phyloP scores from a whole-genome alignment of 1,284 basidiomycete species.

The Sutorius eximius region DNA sequence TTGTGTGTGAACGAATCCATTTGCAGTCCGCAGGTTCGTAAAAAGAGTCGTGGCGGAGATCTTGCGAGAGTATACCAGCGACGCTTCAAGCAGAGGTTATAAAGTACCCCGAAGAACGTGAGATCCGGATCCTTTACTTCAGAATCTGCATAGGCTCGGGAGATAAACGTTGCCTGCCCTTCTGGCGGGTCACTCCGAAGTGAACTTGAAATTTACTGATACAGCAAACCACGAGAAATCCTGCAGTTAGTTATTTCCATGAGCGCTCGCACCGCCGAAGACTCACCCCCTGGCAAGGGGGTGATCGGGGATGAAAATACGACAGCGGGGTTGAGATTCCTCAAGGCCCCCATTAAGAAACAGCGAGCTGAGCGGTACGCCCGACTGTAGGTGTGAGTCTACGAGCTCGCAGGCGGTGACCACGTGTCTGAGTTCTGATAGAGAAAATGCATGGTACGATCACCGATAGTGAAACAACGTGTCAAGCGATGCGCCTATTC shows the following conservation, averaged over 20 bases:
- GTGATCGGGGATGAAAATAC: background rate
- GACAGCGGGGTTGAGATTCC: background rate
- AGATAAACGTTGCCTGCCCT: slow-evolving; percentile 4
- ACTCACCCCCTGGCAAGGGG: background rate
- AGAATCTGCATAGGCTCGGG: slow-evolving; percentile 15
- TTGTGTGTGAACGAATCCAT: slow-evolving; percentile 15
- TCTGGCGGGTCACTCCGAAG: slow-evolving; percentile 9
- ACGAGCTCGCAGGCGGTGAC: slow-evolving; percentile 4
- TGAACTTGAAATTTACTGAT: background rate
- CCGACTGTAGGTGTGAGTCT: background rate
- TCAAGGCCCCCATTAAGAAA: background rate
- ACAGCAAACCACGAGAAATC: slow-evolving; percentile 18
- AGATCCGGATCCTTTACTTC: slow-evolving; percentile 3
- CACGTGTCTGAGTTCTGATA: slow-evolving; percentile 5
- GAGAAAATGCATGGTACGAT: background rate
- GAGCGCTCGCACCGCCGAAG: slow-evolving; percentile 9
- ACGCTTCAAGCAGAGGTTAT: slow-evolving; percentile 3
- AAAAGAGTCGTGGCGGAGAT: background rate
- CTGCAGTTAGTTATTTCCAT: background rate
- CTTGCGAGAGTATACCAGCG: background rate
- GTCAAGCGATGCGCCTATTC: slow-evolving; percentile 1
- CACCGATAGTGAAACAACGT: slow-evolving; percentile 1
- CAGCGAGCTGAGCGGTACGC: background rate
- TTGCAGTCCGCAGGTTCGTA: background rate
- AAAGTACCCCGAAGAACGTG: slow-evolving; percentile 1